Conservation (phyloP, 192 early-diverging fungal genomes). For the Rhizophagus clarus region DNA sequence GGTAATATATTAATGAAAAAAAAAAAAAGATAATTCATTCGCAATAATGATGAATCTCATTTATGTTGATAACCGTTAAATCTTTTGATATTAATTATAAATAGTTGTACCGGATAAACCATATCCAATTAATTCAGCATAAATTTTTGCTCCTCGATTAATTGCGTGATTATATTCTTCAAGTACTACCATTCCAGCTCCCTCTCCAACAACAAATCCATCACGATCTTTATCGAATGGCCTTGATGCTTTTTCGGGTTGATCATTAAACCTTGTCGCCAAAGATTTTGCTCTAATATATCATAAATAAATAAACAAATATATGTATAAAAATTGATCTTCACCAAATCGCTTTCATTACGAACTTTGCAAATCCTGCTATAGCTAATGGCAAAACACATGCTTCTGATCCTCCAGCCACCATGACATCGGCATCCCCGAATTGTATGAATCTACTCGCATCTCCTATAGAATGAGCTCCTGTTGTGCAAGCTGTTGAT, state of each 20-base stretch:
- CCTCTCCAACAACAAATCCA: conserved; percentile 96
- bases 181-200: conserved; percentile 83
- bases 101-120: conserved; percentile 69
- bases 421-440: conserved; percentile 94
- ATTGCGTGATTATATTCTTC: conserved; percentile 90
- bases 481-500: conserved; percentile 95
- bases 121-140: conserved; percentile 88
- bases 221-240: conserved; percentile 87
- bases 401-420: conserved; percentile 90
- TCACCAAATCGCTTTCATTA: not conserved
- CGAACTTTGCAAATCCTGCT: conserved; percentile 84
- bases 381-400: conserved; percentile 82
- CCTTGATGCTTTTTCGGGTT: conserved; percentile 77
- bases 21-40: too few species aligned
- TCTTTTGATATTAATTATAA: not conserved
- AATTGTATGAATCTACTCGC: conserved; percentile 90
- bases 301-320: conserved; percentile 5
- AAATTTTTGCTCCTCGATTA: conserved; percentile 82
- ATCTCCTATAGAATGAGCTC: conserved; percentile 93
- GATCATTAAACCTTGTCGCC: conserved; percentile 77
- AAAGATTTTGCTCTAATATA: conserved; percentile 75
- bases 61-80: not conserved
- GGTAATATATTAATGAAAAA: too few species aligned
- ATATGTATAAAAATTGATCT: too few species aligned
- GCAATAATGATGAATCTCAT: too few species aligned